Conservation (phyloP, 768 basidiomycete species). For the Leccinum sublutescens region DNA sequence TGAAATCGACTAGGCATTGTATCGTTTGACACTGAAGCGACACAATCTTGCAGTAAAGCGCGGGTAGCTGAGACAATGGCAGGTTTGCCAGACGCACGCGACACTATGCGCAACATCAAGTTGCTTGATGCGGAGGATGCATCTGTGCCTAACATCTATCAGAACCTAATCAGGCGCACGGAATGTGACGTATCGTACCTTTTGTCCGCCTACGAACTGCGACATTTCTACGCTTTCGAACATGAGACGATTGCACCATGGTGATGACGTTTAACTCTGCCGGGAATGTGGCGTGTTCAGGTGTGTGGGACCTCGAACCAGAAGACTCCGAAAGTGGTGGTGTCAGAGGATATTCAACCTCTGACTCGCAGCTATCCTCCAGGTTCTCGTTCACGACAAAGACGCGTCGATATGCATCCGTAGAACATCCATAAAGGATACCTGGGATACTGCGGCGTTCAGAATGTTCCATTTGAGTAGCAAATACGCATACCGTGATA, state of each 20-base stretch:
- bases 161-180: conserved; percentile 6
- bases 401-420: conserved; percentile 42
- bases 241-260: conserved; percentile 13
- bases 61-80: conserved; percentile 57
- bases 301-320: conserved; percentile 61
- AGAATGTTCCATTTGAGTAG: neutral
- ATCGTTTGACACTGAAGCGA: conserved; percentile 3
- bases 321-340: conserved; percentile 77
- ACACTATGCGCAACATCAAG: conserved; percentile 55
- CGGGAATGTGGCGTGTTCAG: conserved; percentile 30
- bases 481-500: conserved; percentile 52
- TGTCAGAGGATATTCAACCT: conserved; percentile 68
- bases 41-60: conserved; percentile 36
- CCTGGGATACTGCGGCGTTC: conserved; percentile 32
- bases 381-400: conserved; percentile 22
- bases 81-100: conserved; percentile 61
- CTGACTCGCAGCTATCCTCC: conserved; percentile 46
- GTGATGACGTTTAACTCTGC: conserved; percentile 20
- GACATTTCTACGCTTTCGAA: conserved; percentile 25
- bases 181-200: conserved; percentile 21
- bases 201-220: conserved; percentile 24
- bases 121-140: conserved; percentile 15
- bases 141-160: conserved; percentile 13
- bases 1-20: neutral
- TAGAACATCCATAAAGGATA: conserved; percentile 38